phyloP scores from a whole-genome alignment of 225 moss, liverwort and hornwort genomes.

The Sphagnum contortum region DNA sequence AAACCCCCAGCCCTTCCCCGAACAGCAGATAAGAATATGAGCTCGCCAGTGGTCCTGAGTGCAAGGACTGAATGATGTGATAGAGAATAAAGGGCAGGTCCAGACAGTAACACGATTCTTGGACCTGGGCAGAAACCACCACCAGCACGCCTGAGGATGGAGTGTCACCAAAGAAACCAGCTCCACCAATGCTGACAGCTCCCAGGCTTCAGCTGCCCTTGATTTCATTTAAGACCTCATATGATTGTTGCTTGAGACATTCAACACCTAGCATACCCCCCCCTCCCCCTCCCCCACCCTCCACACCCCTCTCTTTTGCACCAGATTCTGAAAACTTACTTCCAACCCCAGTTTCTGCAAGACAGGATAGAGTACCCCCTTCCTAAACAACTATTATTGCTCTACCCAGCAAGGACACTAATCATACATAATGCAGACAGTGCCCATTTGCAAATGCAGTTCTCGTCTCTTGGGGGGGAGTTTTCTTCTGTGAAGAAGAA shows the following conservation, averaged over 20 bases:
- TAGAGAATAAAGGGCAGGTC: constrained; percentile 5
- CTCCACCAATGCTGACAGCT: background rate
- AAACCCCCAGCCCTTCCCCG: constrained; percentile 54
- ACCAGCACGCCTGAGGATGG: background rate
- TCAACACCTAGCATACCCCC: constrained; percentile 4
- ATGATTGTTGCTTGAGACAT: constrained; percentile 6
- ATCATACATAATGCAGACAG: too few species aligned
- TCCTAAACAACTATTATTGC: too few species aligned
- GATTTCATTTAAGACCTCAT: constrained; percentile 11
- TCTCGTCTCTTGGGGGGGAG: too few species aligned
- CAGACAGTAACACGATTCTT: background rate
- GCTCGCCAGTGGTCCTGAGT: constrained; percentile 63
- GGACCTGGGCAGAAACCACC: background rate
- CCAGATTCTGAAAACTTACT: too few species aligned
- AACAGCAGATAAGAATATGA: constrained; percentile 49
- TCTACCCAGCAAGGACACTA: too few species aligned
- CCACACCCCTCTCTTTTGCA: too few species aligned
- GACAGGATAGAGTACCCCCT: too few species aligned
- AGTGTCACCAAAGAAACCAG: background rate
- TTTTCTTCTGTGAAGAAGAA: too few species aligned
- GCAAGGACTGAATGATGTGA: constrained; percentile 17
- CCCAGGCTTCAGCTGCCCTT: background rate
- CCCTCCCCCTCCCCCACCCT: too few species aligned
- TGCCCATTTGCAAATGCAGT: too few species aligned
- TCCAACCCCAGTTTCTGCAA: too few species aligned